Evolutionary conservation across 192 early-diverging fungal species (phyloP).

Genomic region (Backusella australiensis): DNA sequence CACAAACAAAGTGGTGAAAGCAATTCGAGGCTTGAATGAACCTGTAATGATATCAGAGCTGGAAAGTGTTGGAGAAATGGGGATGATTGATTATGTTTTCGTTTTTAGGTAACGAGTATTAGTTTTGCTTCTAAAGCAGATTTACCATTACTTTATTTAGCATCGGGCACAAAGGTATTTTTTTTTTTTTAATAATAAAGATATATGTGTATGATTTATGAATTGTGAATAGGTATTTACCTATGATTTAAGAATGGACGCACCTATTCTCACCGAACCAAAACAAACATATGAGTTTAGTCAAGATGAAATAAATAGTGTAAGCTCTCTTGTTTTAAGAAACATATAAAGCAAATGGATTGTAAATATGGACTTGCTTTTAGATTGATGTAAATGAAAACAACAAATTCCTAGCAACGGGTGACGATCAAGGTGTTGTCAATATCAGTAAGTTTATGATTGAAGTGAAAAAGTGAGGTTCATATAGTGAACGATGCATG

Average conservation of each 20-base stretch:
- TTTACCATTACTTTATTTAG: slow-evolving; percentile 18
- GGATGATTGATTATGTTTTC: not conserved
- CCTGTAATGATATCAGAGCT: slow-evolving; percentile 2
- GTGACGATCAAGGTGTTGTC: slow-evolving; percentile 49
- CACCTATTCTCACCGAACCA: slow-evolving; percentile 32
- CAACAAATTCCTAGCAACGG: slow-evolving; percentile 41
- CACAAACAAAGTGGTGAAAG: slow-evolving; percentile 13
- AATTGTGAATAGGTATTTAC: slow-evolving; percentile 19
- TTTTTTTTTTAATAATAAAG: not conserved
- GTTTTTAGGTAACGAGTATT: slow-evolving; percentile 18
- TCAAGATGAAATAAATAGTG: slow-evolving; percentile 51
- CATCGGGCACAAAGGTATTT: slow-evolving; percentile 35
- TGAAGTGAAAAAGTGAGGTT: not conserved
- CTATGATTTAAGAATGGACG: slow-evolving; percentile 42
- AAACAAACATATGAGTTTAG: slow-evolving; percentile 38
- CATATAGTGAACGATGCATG: not conserved
- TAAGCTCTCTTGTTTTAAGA: not conserved
- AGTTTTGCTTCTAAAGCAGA: slow-evolving; percentile 16
- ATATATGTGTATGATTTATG: not conserved
- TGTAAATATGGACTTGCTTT: not conserved
- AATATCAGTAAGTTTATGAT: slow-evolving; percentile 26
- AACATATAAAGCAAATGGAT: not conserved
- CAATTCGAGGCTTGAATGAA: slow-evolving; percentile 10
- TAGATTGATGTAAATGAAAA: slow-evolving; percentile 52
- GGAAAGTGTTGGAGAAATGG: not conserved